phyloP scores from a whole-genome alignment of 306 rosid species.

The Datisca glomerata region DNA sequence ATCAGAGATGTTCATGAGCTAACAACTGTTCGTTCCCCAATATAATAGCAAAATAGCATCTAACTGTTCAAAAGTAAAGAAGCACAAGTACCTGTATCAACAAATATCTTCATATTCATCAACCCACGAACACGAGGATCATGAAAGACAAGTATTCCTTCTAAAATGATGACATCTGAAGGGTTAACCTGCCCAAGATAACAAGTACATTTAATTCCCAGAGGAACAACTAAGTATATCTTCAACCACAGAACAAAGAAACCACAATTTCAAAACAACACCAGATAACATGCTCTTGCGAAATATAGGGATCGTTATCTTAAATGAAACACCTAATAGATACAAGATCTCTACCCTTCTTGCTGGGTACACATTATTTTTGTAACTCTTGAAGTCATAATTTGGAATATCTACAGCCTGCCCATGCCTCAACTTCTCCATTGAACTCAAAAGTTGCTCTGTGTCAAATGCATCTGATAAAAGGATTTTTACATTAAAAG shows the following conservation, averaged over 20 bases:
- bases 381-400: slow-evolving; percentile 88
- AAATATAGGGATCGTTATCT: too few species aligned
- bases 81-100: slow-evolving; percentile 87
- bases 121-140: slow-evolving; percentile 83
- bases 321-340: too few species aligned
- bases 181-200: slow-evolving; percentile 67
- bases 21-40: too few species aligned
- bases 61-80: slow-evolving; percentile 10
- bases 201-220: not conserved
- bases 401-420: slow-evolving; percentile 96
- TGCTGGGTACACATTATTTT: slow-evolving; percentile 54
- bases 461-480: slow-evolving; percentile 88
- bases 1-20: too few species aligned
- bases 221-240: too few species aligned
- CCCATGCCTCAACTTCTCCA: slow-evolving; percentile 83
- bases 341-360: slow-evolving; percentile 69
- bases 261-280: too few species aligned
- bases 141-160: slow-evolving; percentile 95
- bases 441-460: slow-evolving; percentile 47
- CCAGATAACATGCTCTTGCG: too few species aligned
- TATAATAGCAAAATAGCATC: not conserved
- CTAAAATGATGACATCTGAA: slow-evolving; percentile 90
- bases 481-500: slow-evolving; percentile 10
- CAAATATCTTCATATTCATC: slow-evolving; percentile 99
- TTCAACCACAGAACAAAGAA: too few species aligned